Conservation (phyloP, 768 basidiomycete genomes). For the Coprinopsis cinerea region DNA sequence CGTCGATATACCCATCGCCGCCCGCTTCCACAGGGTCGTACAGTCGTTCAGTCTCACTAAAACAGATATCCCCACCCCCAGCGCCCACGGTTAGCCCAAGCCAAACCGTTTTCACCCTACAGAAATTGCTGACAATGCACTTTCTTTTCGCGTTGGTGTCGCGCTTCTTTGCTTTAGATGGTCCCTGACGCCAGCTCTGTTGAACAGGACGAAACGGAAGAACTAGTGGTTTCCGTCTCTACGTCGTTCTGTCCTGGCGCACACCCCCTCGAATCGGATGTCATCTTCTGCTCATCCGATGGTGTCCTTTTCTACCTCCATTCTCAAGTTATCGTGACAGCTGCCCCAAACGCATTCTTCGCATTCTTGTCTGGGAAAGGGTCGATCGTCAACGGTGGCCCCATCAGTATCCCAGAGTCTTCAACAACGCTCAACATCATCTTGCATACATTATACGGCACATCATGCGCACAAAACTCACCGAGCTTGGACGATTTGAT, state of each 20-base stretch:
- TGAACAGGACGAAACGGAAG: not conserved
- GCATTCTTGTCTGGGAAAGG: slow-evolving; percentile 8
- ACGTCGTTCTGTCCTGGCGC: slow-evolving; percentile 22
- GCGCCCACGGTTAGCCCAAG: slow-evolving; percentile 7
- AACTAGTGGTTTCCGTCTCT: slow-evolving; percentile 20
- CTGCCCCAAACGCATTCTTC: slow-evolving; percentile 41
- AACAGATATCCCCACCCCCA: not conserved
- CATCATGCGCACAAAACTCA: slow-evolving; percentile 43
- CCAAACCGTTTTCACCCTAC: no score
- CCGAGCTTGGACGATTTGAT: slow-evolving; percentile 42
- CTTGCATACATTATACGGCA: slow-evolving; percentile 45
- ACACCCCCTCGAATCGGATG: slow-evolving; percentile 15
- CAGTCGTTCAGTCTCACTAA: not conserved
- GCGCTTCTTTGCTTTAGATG: not conserved
- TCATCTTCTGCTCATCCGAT: slow-evolving; percentile 48
- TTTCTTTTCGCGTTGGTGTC: no score
- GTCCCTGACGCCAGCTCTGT: not conserved
- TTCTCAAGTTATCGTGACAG: slow-evolving; percentile 31
- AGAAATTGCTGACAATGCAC: no score
- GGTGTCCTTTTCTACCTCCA: slow-evolving; percentile 61
- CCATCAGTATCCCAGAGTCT: slow-evolving; percentile 30
- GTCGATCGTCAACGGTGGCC: not conserved
- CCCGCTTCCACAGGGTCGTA: not conserved
- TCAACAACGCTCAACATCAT: slow-evolving; percentile 46
- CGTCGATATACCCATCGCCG: not conserved